Percentiles rank a stretch among this genome's conserved stretches.
Conservation (phyloP, 192 early-diverging fungal genomes). For the Coemansia sp. region DNA sequence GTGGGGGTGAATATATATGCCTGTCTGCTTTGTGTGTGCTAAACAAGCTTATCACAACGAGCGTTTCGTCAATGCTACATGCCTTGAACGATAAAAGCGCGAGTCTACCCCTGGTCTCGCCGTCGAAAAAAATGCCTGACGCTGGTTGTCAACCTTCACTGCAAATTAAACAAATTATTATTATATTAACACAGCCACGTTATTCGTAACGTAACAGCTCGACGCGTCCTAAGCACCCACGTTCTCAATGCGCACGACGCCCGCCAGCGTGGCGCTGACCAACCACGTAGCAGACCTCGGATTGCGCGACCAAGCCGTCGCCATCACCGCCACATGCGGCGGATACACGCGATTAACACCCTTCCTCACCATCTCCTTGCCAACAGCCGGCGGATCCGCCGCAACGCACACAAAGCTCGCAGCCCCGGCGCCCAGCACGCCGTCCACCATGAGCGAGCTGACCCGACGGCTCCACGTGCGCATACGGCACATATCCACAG, state of each 20-base stretch:
- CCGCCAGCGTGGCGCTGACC: conserved; percentile 22
- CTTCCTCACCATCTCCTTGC: neutral
- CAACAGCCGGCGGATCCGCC: neutral
- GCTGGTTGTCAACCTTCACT: too few species aligned
- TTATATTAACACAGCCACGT: too few species aligned
- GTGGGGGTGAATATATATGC: too few species aligned
- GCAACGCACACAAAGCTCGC: neutral
- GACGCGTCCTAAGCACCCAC: too few species aligned
- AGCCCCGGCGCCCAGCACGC: neutral
- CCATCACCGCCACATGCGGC: conserved; percentile 23
- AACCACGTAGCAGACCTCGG: conserved; percentile 27
- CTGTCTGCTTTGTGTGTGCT: too few species aligned
- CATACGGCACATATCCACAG: neutral
- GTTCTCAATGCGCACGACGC: conserved; percentile 33
- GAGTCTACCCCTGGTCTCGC: too few species aligned
- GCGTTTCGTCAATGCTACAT: too few species aligned
- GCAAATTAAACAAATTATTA: too few species aligned
- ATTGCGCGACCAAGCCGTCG: conserved; percentile 39
- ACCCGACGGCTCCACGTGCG: conserved; percentile 7
- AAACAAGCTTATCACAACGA: too few species aligned
- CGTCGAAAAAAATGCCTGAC: too few species aligned
- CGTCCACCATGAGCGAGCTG: conserved; percentile 12
- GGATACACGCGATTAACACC: conserved; percentile 9
- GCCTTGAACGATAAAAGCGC: too few species aligned
- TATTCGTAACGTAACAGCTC: too few species aligned